Base-by-base conservation (phyloP, 495 filamentous ascomycete species). In the Tetracladium setigerum region DNA sequence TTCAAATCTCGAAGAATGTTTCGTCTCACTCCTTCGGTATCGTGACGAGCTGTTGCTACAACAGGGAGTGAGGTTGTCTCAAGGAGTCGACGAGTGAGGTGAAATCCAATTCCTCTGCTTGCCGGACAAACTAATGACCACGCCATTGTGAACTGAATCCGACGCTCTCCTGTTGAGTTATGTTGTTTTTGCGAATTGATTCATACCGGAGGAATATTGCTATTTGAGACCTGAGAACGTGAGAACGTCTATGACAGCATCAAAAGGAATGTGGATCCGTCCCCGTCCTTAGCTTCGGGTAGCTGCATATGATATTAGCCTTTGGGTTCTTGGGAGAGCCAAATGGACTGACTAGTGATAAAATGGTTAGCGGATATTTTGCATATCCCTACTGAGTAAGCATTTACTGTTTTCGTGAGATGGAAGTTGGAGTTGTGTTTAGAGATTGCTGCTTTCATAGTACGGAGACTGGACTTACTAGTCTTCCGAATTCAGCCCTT, bases 91-190 rank as follows among this genome's bases (percentile, higher is more conserved):
- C 80, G 75, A 5, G 83, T 78, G 13, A 94, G 67, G 19, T 82
- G 78, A 52, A 86, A 72, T 15, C 85, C 87, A 52, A 92, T 78
- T 12, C 88, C 87, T 17, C 84, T 71, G 10, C 82, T 88, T 10
- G 86, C 76, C 0, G 87, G 88, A 15, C 78, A 74, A 18, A 83
- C 64, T 3, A 81, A 57, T 17, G 52, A 50, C 52, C 52, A 59
- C 0, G 56, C 41, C 54, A 56, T 52, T 18, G 44, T 30, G 13
- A 27, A 7, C 7, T 3, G 3, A 7, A 27, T 27, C 22, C 7
- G 22, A 27, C 3, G 3, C 7, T 27, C 22, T 27, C 22, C 22
- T 27, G 7, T 7, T 27, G 22, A 27, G 22, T 27, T 27, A 27
- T 27, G 22, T 27, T 27, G 22, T 27, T 27, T n/a, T 18, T 31